phyloP scores from a whole-genome alignment of 2,329 filamentous ascomycete species.

The Fusarium palustre region DNA sequence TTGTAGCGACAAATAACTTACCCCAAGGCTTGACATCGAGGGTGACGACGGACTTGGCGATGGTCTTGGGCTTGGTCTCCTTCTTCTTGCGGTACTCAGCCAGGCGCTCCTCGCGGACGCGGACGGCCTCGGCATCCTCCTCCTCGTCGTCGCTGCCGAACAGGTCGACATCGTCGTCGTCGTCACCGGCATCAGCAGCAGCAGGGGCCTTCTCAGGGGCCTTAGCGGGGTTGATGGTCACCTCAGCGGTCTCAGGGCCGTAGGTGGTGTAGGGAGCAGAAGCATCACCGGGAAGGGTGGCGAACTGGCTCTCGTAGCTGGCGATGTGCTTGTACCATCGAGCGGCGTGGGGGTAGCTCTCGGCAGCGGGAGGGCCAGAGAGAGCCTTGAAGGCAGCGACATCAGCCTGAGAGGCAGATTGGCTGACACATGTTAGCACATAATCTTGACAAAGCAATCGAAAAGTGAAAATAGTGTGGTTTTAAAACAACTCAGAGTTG shows the following conservation, averaged over 20 bases:
- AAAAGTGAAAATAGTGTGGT: constrained; percentile 15
- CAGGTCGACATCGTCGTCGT: constrained; percentile 88
- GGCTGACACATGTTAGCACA: constrained; percentile 52
- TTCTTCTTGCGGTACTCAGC: constrained; percentile 98
- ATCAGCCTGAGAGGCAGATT: constrained; percentile 89
- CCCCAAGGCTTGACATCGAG: constrained; percentile 99
- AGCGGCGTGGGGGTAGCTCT: constrained; percentile 92
- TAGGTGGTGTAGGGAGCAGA: constrained; percentile 90
- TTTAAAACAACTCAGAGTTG: constrained; percentile 72
- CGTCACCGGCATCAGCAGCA: constrained; percentile 35
- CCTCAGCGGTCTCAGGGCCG: constrained; percentile 83
- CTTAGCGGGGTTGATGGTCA: constrained; percentile 87
- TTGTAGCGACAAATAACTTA: constrained; percentile 61
- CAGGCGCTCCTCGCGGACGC: constrained; percentile 87
- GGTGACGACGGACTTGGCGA: constrained; percentile 96
- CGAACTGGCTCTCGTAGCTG: constrained; percentile 92
- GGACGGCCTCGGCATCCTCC: constrained; percentile 88
- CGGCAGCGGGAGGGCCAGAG: constrained; percentile 77
- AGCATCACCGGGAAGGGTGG: constrained; percentile 88
- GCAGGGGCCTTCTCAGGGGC: constrained; percentile 58
- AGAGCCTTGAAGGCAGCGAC: constrained; percentile 94
- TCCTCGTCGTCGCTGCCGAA: constrained; percentile 95
- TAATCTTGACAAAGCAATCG: constrained; percentile 3
- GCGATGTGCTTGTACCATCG: constrained; percentile 99
- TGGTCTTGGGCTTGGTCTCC: constrained; percentile 89